Evolutionary conservation across 139 green algal genomes (phyloP).

Genomic region (Astrephomene gubernaculifera): DNA sequence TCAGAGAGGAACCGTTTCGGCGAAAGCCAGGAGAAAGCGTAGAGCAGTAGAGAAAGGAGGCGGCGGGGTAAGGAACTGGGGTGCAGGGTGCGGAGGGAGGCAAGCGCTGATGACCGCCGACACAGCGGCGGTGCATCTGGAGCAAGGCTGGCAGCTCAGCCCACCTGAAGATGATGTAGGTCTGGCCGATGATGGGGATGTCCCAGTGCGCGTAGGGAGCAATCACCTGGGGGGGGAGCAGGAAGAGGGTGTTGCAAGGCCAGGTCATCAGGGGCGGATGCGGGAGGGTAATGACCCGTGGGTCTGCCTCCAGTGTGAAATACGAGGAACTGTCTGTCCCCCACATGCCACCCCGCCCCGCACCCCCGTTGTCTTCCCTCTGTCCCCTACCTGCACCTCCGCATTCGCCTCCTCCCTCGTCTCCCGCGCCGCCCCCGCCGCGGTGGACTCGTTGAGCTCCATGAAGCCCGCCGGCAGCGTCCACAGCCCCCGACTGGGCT

Average conservation of each 20-base stretch:
- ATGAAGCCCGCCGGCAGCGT: slow-evolving; percentile 91
- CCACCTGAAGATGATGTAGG: slow-evolving; percentile 81
- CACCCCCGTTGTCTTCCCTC: background rate
- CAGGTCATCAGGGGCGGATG: too few relatives aligned
- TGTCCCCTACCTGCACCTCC: slow-evolving; percentile 12
- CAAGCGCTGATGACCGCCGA: too few relatives aligned
- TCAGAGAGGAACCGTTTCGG: too few relatives aligned
- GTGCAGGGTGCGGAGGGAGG: too few relatives aligned
- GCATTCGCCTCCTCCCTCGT: slow-evolving; percentile 60
- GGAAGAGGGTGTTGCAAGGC: too few relatives aligned
- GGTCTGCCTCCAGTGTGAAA: too few relatives aligned
- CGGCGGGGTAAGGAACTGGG: too few relatives aligned
- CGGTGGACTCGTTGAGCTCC: slow-evolving; percentile 55
- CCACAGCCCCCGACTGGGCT: slow-evolving; percentile 88
- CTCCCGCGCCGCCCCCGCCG: slow-evolving; percentile 53
- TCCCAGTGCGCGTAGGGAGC: slow-evolving; percentile 70
- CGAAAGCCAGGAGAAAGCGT: too few relatives aligned
- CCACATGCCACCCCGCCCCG: background rate
- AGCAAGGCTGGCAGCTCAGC: too few relatives aligned
- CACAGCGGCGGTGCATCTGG: too few relatives aligned
- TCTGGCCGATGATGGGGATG: slow-evolving; percentile 85
- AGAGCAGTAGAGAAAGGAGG: too few relatives aligned
- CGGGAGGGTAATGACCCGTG: background rate
- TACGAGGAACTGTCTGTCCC: too few relatives aligned
- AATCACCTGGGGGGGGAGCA: slow-evolving; percentile 6